Evolutionary conservation across 2,329 filamentous ascomycete species (phyloP).

Genomic region (Pseudogymnoascus sp.): DNA sequence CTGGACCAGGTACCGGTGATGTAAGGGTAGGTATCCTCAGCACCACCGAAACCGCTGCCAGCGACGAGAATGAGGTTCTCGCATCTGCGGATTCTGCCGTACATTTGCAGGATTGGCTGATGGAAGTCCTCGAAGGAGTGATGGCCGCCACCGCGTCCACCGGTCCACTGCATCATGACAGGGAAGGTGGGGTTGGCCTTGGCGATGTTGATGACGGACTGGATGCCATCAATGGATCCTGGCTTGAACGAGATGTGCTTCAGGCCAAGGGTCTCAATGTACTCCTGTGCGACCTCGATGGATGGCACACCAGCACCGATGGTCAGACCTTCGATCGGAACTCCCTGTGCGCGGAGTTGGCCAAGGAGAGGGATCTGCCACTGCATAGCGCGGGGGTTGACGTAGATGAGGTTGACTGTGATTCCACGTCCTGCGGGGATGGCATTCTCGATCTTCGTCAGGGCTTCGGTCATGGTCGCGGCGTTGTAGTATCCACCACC

Average conservation of each 20-base stretch:
- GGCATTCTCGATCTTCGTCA: constrained; percentile 75
- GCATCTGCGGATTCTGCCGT: constrained; percentile 75
- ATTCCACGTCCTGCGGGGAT: constrained; percentile 84
- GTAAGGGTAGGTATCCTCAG: constrained; percentile 88
- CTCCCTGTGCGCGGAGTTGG: constrained; percentile 72
- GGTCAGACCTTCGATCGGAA: constrained; percentile 85
- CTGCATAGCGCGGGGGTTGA: constrained; percentile 79
- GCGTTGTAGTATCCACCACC: constrained; percentile 85
- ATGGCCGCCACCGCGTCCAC: constrained; percentile 86
- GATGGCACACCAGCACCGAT: constrained; percentile 92
- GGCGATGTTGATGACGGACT: constrained; percentile 84
- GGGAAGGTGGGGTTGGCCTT: constrained; percentile 91
- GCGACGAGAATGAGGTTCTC: constrained; percentile 84
- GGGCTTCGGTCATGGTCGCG: constrained; percentile 73
- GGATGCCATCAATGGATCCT: constrained; percentile 80
- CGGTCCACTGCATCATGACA: constrained; percentile 91
- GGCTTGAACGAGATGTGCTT: constrained; percentile 96
- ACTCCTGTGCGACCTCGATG: constrained; percentile 86
- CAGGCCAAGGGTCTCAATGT: constrained; percentile 84
- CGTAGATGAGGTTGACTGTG: constrained; percentile 83
- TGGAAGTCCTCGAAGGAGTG: constrained; percentile 96
- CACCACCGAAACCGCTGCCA: constrained; percentile 84
- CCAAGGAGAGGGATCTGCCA: constrained; percentile 87
- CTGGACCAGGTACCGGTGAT: constrained; percentile 84
- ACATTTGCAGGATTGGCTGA: constrained; percentile 85